phyloP scores from a whole-genome alignment of 2,329 filamentous ascomycete species.

The Plenodomus biglobosus region DNA sequence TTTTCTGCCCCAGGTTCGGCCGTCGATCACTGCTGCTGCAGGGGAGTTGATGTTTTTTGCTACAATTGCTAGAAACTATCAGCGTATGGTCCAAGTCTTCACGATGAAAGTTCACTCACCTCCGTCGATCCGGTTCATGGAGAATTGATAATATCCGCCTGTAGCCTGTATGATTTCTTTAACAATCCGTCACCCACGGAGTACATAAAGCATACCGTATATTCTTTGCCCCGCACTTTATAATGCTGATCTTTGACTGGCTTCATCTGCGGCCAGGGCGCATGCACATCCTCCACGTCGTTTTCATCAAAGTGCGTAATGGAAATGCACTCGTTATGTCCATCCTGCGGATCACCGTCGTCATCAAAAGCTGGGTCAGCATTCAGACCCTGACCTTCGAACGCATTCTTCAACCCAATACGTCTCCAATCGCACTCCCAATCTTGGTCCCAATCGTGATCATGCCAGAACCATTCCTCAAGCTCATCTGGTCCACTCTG shows the following conservation, averaged over 20 bases:
- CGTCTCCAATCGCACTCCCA: conserved; percentile 9
- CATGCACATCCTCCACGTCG: conserved; percentile 1
- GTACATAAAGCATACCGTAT: conserved; percentile 6
- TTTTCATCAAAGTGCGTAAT: conserved; percentile 14
- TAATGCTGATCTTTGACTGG: conserved; percentile 13
- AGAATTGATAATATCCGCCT: conserved; percentile 16
- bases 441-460: not conserved
- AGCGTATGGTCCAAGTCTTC: not conserved
- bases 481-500: conserved; percentile 6
- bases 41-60: conserved; percentile 13
- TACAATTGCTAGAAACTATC: conserved; percentile 7
- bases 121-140: conserved; percentile 16
- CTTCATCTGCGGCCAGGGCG: not conserved
- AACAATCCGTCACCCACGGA: not conserved
- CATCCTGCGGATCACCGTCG: not conserved
- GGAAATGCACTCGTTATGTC: conserved; percentile 11
- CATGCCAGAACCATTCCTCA: conserved; percentile 16
- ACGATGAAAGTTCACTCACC: not conserved
- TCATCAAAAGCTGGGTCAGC: conserved; percentile 5
- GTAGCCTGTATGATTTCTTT: conserved; percentile 12
- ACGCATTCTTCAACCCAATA: conserved; percentile 5
- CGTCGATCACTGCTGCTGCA: conserved; percentile 2
- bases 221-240: conserved; percentile 11
- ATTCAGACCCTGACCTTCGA: conserved; percentile 11
- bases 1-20: conserved; percentile 6